Percentiles rank a stretch among this genome's conserved stretches.
Evolutionary conservation across 2,329 filamentous ascomycete genomes (phyloP).

Genomic region (Didymella segeticola): DNA sequence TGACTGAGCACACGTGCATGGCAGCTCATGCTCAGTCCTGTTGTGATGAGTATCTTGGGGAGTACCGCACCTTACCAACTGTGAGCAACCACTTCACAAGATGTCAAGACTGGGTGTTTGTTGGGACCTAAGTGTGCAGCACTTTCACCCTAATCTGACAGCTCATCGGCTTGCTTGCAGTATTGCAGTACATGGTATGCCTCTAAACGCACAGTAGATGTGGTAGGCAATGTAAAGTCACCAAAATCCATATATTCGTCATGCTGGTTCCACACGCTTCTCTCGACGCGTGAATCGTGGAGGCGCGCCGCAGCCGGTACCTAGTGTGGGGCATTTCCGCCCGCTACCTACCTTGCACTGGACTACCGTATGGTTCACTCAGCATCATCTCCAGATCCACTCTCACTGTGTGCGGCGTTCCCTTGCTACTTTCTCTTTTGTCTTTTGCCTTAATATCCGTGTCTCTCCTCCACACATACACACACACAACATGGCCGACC

Average conservation of each 20-base stretch:
- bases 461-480: not conserved
- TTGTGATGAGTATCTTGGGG: too few species aligned
- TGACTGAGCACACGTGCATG: too few species aligned
- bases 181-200: too few species aligned
- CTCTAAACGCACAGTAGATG: not conserved
- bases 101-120: too few species aligned
- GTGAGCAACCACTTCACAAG: too few species aligned
- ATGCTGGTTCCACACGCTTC: slow-evolving; percentile 6
- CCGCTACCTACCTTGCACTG: slow-evolving; percentile 7
- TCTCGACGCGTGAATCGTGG: slow-evolving; percentile 9
- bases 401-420: slow-evolving; percentile 8
- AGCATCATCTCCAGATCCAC: slow-evolving; percentile 5
- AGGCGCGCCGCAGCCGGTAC: slow-evolving; percentile 1
- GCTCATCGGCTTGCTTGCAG: too few species aligned
- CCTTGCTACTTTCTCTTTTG: not conserved
- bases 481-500: slow-evolving; percentile 13
- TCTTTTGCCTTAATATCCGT: slow-evolving; percentile 1
- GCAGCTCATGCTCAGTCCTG: not conserved
- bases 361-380: not conserved
- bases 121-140: too few species aligned
- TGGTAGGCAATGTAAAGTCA: not conserved
- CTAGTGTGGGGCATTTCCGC: slow-evolving; percentile 9
- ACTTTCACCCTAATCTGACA: too few species aligned
- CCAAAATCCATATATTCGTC: not conserved
- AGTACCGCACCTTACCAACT: too few species aligned